Evolutionary conservation across 2,329 filamentous ascomycete species (phyloP).

Genomic region (Septoria petroselini): DNA sequence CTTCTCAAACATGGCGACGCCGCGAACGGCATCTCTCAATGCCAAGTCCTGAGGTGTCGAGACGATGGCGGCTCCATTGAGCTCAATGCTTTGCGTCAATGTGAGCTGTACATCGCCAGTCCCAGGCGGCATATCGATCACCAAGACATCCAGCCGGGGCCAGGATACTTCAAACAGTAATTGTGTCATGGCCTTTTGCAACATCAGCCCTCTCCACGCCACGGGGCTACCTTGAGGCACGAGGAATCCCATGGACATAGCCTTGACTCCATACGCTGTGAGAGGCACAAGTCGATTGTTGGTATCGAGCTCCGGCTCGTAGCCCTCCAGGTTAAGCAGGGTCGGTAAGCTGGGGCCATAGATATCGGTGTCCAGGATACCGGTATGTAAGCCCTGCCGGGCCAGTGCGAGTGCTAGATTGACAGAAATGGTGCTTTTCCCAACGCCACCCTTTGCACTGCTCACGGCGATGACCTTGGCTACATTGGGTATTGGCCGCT

Average conservation of each 20-base stretch:
- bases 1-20: slow-evolving; percentile 88
- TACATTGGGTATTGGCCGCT: slow-evolving; percentile 77
- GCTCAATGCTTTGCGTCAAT: slow-evolving; percentile 89
- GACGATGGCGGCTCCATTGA: slow-evolving; percentile 75
- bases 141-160: slow-evolving; percentile 81
- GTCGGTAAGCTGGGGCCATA: slow-evolving; percentile 95
- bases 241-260: slow-evolving; percentile 98
- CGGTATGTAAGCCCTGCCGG: slow-evolving; percentile 72
- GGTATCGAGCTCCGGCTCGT: slow-evolving; percentile 35
- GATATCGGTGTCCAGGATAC: slow-evolving; percentile 92
- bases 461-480: slow-evolving; percentile 94
- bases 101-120: slow-evolving; percentile 95
- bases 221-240: slow-evolving; percentile 76
- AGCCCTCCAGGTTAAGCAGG: slow-evolving; percentile 60
- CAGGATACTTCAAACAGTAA: slow-evolving; percentile 93
- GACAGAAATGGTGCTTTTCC: slow-evolving; percentile 92
- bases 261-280: slow-evolving; percentile 92
- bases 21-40: slow-evolving; percentile 85
- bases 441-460: slow-evolving; percentile 96
- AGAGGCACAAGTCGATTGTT: slow-evolving; percentile 79
- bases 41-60: slow-evolving; percentile 93
- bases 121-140: slow-evolving; percentile 87
- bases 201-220: slow-evolving; percentile 94
- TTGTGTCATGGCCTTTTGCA: slow-evolving; percentile 95
- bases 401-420: slow-evolving; percentile 89